These are phyloP conservation scores for Penicillium hordei DNA, from an alignment of 2,329 filamentous ascomycete genomes.

Conservation along the genomic window DNA sequence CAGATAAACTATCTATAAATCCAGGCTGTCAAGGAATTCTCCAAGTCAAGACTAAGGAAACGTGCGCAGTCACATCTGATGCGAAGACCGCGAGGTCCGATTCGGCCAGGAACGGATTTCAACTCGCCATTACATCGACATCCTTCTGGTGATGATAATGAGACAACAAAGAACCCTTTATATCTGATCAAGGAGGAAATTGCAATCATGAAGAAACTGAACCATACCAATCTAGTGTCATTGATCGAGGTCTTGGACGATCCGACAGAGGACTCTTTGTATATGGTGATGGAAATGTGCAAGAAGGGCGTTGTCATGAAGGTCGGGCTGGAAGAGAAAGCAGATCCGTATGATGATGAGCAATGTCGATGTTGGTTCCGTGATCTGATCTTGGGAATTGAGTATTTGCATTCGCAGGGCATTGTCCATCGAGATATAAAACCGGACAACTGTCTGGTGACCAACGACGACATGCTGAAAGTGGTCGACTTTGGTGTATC, in stretches of 20 bases:
- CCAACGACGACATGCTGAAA: slow-evolving; percentile 88
- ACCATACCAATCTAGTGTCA: slow-evolving; percentile 90
- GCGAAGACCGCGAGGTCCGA: slow-evolving; percentile 58
- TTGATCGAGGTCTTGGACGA: slow-evolving; percentile 94
- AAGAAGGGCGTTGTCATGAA: slow-evolving; percentile 98
- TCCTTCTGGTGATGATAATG: slow-evolving; percentile 51
- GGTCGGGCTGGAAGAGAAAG: slow-evolving; percentile 79
- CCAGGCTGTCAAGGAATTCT: slow-evolving; percentile 96
- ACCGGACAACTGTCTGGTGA: slow-evolving; percentile 90
- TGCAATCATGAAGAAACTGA: slow-evolving; percentile 98
- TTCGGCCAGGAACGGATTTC: slow-evolving; percentile 57
- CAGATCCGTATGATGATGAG: slow-evolving; percentile 79
- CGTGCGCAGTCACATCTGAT: slow-evolving; percentile 87
- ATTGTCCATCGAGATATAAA: slow-evolving; percentile 98
- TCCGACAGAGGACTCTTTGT: slow-evolving; percentile 90
- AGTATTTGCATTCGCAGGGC: slow-evolving; percentile 92
- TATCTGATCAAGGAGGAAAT: slow-evolving; percentile 93
- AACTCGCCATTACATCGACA: slow-evolving; percentile 65
- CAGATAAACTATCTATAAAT: slow-evolving; percentile 1
- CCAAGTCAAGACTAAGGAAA: slow-evolving; percentile 84
- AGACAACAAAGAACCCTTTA: slow-evolving; percentile 67
- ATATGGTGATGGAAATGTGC: slow-evolving; percentile 99
- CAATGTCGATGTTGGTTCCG: slow-evolving; percentile 88
- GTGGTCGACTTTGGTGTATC: slow-evolving; percentile 99
- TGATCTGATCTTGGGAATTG: slow-evolving; percentile 89